A percentile compares a stretch with the other conserved stretches of the same genome.
These are phyloP conservation scores for Mycosphaerella sp. DNA, from an alignment of 2,329 filamentous ascomycete genomes.

Conservation along the genomic window DNA sequence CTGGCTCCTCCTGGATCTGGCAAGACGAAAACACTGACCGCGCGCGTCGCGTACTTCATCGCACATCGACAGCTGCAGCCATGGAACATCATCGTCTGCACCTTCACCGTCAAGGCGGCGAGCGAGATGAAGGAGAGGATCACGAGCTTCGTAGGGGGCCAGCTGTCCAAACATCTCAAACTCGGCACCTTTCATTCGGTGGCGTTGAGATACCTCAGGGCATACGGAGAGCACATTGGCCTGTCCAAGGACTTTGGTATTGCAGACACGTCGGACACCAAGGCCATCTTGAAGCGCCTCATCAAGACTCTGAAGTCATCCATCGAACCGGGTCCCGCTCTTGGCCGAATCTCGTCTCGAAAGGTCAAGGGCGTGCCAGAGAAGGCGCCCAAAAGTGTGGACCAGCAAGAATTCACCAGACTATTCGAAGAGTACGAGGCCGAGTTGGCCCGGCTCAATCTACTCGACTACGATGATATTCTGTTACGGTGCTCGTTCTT, in stretches of 20 bases:
- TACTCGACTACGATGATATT: constrained; percentile 92
- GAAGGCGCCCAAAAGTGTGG: constrained; percentile 44
- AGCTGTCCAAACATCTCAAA: constrained; percentile 67
- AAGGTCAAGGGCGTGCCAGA: constrained; percentile 52
- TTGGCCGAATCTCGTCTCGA: constrained; percentile 63
- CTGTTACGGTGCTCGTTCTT: constrained; percentile 77
- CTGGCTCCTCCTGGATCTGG: constrained; percentile 64
- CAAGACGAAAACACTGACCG: constrained; percentile 92
- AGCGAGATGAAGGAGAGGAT: constrained; percentile 90
- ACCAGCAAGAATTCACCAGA: constrained; percentile 60
- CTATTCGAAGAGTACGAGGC: constrained; percentile 71
- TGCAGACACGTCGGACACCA: constrained; percentile 75
- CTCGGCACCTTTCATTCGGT: constrained; percentile 96
- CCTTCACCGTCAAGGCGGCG: constrained; percentile 93
- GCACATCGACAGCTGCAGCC: constrained; percentile 65
- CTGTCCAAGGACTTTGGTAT: constrained; percentile 81
- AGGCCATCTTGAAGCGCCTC: constrained; percentile 73
- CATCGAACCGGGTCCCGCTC: constrained; percentile 65
- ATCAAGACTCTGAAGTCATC: constrained; percentile 64
- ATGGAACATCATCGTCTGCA: constrained; percentile 87
- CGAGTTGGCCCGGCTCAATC: constrained; percentile 66
- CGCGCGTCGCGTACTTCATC: constrained; percentile 84
- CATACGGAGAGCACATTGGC: constrained; percentile 79
- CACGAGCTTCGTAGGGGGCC: constrained; percentile 69
- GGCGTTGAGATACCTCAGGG: constrained; percentile 72